Evolutionary conservation across 1,284 basidiomycete genomes (phyloP).

Genomic region (Albatrellus sp.): DNA sequence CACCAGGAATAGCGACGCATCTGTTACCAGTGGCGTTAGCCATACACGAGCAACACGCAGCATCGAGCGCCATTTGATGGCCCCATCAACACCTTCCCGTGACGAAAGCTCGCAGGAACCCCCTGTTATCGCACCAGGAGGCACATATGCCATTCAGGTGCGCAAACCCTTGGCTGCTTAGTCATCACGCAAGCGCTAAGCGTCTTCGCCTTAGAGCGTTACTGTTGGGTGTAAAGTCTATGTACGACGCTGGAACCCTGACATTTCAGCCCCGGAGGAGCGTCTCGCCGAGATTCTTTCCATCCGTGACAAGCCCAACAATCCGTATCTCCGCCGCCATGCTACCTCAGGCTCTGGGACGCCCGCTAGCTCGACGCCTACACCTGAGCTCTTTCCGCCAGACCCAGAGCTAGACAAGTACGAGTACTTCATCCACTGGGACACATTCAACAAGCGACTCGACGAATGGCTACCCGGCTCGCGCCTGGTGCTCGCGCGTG

Average conservation of each 20-base stretch:
- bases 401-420: conserved; percentile 60
- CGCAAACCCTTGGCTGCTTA: conserved; percentile 18
- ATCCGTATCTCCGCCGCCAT: conserved; percentile 32
- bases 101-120: conserved; percentile 39
- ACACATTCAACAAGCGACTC: conserved; percentile 95
- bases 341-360: conserved; percentile 1
- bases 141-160: conserved; percentile 66
- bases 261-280: conserved; percentile 63
- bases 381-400: conserved; percentile 22
- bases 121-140: conserved; percentile 57
- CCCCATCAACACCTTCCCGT: conserved; percentile 13
- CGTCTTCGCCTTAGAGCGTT: conserved; percentile 47
- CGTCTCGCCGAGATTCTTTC: conserved; percentile 90
- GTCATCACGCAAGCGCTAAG: conserved; percentile 11
- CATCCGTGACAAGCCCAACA: conserved; percentile 74
- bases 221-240: conserved; percentile 89
- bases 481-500: conserved; percentile 72
- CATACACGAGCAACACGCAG: background rate
- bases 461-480: conserved; percentile 97
- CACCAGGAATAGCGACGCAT: too few species aligned
- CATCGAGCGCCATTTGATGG: conserved; percentile 4
- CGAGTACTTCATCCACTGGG: conserved; percentile 97
- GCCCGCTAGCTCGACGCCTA: conserved; percentile 20
- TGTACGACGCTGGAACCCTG: conserved; percentile 66
- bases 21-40: too few species aligned